phyloP scores from a whole-genome alignment of 2,329 filamentous ascomycete genomes.

The Penicillium olsonii region DNA sequence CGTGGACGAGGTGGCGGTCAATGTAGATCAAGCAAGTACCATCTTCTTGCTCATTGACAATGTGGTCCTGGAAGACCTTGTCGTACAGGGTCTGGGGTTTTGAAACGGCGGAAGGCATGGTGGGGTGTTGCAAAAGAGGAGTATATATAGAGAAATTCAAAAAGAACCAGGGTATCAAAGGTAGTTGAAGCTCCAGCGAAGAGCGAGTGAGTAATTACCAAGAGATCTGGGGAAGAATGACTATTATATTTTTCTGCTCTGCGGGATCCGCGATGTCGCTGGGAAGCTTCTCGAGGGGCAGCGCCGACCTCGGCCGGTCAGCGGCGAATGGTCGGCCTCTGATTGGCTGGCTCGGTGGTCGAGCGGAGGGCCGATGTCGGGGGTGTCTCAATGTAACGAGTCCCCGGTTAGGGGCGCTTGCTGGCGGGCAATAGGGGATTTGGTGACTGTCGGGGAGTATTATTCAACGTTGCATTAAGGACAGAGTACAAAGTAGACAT shows the following conservation, averaged over 20 bases:
- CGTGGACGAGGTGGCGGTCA: constrained; percentile 93
- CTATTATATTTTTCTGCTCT: constrained; percentile 29
- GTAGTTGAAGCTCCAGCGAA: constrained; percentile 3
- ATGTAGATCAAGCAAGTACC: constrained; percentile 93
- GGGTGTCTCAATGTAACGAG: not conserved
- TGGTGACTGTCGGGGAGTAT: not conserved
- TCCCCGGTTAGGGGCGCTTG: constrained; percentile 24
- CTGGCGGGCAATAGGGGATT: constrained; percentile 11
- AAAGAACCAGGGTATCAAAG: too few species aligned
- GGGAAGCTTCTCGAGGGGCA: constrained; percentile 32
- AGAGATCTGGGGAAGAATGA: constrained; percentile 13
- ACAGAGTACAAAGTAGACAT: too few species aligned
- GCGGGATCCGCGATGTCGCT: constrained; percentile 38
- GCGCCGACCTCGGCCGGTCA: constrained; percentile 41
- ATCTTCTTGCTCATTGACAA: constrained; percentile 93
- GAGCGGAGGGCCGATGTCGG: constrained; percentile 21
- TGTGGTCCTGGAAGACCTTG: constrained; percentile 93
- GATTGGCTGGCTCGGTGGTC: constrained; percentile 28
- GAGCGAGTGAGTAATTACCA: constrained; percentile 9
- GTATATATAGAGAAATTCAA: constrained; percentile 4
- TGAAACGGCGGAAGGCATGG: constrained; percentile 74
- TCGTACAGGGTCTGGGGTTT: constrained; percentile 88
- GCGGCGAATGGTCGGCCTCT: constrained; percentile 26
- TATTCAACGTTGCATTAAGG: not conserved
- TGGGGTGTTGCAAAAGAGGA: constrained; percentile 32